Evolutionary conservation across 2,329 filamentous ascomycete genomes (phyloP).

Genomic region (Hirsutella thompsonii): DNA sequence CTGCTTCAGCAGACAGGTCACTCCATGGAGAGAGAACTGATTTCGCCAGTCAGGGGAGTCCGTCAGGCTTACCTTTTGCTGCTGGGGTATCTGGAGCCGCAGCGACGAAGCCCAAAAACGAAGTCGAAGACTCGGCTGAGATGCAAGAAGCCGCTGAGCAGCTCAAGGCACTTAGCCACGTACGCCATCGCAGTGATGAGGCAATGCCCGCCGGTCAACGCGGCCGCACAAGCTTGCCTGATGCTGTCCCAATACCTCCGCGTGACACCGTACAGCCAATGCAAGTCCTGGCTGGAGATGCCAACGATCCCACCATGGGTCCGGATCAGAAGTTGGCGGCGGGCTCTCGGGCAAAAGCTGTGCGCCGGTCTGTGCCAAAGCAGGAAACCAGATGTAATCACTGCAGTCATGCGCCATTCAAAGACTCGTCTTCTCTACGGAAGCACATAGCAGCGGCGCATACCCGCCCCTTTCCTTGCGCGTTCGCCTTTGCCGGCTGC

Average conservation of each 20-base stretch:
- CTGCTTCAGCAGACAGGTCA: slow-evolving; percentile 12
- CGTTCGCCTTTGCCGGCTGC: slow-evolving; percentile 76
- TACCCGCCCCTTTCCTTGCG: slow-evolving; percentile 68
- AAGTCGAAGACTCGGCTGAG: slow-evolving; percentile 48
- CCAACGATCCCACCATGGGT: slow-evolving; percentile 10
- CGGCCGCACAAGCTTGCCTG: slow-evolving; percentile 24
- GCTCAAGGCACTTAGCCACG: slow-evolving; percentile 51
- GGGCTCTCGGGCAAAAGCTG: slow-evolving; percentile 25
- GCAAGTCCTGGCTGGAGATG: slow-evolving; percentile 19
- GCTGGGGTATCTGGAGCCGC: slow-evolving; percentile 6
- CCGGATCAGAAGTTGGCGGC: slow-evolving; percentile 11
- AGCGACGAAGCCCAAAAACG: slow-evolving; percentile 19
- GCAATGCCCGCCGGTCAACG: slow-evolving; percentile 13
- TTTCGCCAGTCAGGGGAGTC: slow-evolving; percentile 14
- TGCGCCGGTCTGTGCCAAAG: slow-evolving; percentile 37
- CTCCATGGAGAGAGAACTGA: slow-evolving; percentile 11
- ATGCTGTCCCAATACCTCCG: slow-evolving; percentile 20
- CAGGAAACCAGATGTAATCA: slow-evolving; percentile 48
- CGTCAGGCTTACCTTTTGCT: slow-evolving; percentile 10
- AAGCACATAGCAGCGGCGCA: slow-evolving; percentile 58
- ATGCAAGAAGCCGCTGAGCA: slow-evolving; percentile 58
- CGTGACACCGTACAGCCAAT: slow-evolving; percentile 12
- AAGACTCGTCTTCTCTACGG: slow-evolving; percentile 51
- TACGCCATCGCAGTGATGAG: slow-evolving; percentile 42
- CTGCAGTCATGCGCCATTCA: slow-evolving; percentile 53